Base-by-base conservation (phyloP, 1,139 yeast species). In the Diutina ranongensis region DNA sequence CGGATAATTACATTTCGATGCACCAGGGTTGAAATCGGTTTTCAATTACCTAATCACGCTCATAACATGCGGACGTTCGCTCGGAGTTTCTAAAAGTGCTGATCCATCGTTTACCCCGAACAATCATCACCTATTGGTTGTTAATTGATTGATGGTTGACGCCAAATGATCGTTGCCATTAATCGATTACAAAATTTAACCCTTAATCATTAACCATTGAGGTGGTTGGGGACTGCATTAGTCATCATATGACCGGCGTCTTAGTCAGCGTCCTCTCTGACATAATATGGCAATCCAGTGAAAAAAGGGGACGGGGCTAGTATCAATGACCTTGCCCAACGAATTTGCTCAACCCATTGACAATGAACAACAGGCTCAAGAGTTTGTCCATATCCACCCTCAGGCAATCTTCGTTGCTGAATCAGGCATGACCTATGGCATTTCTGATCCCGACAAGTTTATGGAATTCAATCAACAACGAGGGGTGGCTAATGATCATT, bases 331-430 rank as follows among this genome's bases (percentile, higher is more conserved):
- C 13, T 16, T 38, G 12, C 42, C 42, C 8, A 15, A 22, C 9
- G 22, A 12, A 13, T 16, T 38, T n/a, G 42, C 42, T 32, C 31
- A 15, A 22, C 42, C n/a, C 18, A 38, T 38, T 16, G 42, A 38
- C 16, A 38, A 25, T 15, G 42, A 38, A 38, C 42, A 38, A 25
- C 42, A 38, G 20, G 42, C 42, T 5, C 42, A 25, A 18, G 33
- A 22, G 42, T 38, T 38, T 15, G 42, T 38, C 7, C 5, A 25
- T n/a, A 19, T 25, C 31, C 18, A 22, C 21, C 42, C 42, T 10
- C 42, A 20, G 32, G 42, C 19, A 15, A 25, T 38, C 5, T 38
- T 38, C 16, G 28, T 38, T 12, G 32, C 31, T n/a, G 42, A 38
- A 15, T 13, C 20, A 13, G 42, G 42, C 21, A 15, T 4, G 12